These are phyloP conservation scores for Nevesoporus exiguus DNA, from an alignment of 768 basidiomycete species.

Conservation along the genomic window DNA sequence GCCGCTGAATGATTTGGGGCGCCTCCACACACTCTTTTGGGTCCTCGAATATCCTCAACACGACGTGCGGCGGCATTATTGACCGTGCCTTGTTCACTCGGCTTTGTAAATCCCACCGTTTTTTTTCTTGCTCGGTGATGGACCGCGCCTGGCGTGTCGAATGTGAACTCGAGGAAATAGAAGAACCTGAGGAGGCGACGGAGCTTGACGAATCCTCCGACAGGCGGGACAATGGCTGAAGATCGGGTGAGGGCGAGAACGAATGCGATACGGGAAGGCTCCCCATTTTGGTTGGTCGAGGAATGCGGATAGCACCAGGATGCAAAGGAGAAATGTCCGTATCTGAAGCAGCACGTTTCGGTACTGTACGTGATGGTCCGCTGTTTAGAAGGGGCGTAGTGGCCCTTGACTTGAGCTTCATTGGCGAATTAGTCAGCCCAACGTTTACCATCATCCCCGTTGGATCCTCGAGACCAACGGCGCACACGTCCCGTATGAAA, in stretches of 20 bases:
- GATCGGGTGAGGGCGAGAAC: constrained; percentile 11
- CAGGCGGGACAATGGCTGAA: constrained; percentile 1
- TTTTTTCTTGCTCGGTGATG: constrained; percentile 54
- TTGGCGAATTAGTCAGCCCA: constrained; percentile 2
- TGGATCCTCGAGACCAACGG: constrained; percentile 52
- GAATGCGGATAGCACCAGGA: constrained; percentile 11
- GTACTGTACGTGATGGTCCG: neutral
- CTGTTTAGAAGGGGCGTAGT: constrained; percentile 3
- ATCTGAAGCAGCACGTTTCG: constrained; percentile 22
- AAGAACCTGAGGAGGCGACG: constrained; percentile 18
- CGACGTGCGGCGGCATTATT: constrained; percentile 53
- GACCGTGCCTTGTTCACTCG: constrained; percentile 61
- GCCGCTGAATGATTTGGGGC: constrained; percentile 36
- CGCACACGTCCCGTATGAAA: constrained; percentile 75
- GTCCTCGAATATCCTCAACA: constrained; percentile 62
- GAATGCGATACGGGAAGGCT: constrained; percentile 15
- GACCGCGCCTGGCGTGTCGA: constrained; percentile 12
- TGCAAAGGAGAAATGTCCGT: constrained; percentile 10
- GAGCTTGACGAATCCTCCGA: constrained; percentile 30
- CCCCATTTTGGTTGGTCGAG: constrained; percentile 10
- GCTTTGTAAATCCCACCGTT: constrained; percentile 54
- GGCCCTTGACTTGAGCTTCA: constrained; percentile 5
- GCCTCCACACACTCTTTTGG: constrained; percentile 71
- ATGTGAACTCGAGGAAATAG: constrained; percentile 15
- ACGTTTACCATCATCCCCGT: constrained; percentile 41